Base-by-base conservation (phyloP, 2,329 filamentous ascomycete species). In the Neofusicoccum sp. region DNA sequence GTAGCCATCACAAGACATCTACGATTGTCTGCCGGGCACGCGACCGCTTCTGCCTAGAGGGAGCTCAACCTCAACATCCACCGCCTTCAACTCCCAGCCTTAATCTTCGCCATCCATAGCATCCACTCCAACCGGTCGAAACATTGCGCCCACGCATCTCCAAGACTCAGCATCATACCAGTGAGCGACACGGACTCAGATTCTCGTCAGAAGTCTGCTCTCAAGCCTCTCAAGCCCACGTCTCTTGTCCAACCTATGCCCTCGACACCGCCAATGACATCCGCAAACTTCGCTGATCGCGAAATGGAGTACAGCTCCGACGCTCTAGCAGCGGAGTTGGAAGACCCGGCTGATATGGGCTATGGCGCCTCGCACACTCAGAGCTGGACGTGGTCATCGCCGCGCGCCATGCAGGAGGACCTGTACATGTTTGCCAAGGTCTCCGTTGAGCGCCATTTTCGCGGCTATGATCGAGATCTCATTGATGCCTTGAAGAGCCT, bases 311-410 rank as follows among this genome's bases (percentile, higher is more conserved):
- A 43, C 31, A n/a, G 28, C 31, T 1, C 16, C 33, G 12, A 36
- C 29, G 41, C 36, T 4, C 2, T 28, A 4, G 22, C 22, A 22
- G 22, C 22, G 22, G 22, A 43, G n/a, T 39, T 45, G 14, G 52
- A 56, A 7, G 54, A 58, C 2, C 14, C 11, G 12, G 8, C 9
- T 8, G 54, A 58, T 14, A 34, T 58, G 31, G 54, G 39, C 11
- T 54, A 62, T 41, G 31, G 48, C 9, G 59, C 48, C 12, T 50
- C 47, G 5, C 59, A 54, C 16, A 62, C 59, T 12, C 49, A 50
- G 37, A 62, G 48, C 59, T 52, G 36, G 44, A 56, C 43, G 14
- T 64, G 63, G 63, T 52, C 52, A 4, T 62, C 63, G n/a, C 41
- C 44, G 14, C 41, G 43, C 14, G 39, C 39, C 4, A 33, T 50